Conservation (phyloP, 306 rosid genomes). For the Echinosophora koreensis region DNA sequence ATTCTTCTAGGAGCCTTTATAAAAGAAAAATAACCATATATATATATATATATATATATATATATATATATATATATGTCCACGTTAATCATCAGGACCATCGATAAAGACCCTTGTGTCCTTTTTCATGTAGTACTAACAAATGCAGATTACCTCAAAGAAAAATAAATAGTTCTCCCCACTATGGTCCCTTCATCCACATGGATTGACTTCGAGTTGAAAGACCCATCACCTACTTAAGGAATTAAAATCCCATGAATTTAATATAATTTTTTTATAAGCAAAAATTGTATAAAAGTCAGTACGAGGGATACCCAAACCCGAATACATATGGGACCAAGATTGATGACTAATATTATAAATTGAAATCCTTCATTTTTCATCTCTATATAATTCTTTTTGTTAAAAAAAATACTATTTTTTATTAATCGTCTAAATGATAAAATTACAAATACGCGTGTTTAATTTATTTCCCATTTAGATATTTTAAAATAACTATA, state of each 20-base stretch:
- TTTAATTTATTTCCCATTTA: no score
- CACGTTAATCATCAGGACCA: constrained; percentile 33
- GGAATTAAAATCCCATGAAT: background rate
- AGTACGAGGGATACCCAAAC: no score
- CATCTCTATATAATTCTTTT: background rate
- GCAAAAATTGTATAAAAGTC: no score
- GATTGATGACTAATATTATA: no score
- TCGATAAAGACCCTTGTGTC: constrained; percentile 34
- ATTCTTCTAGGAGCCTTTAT: constrained; percentile 45
- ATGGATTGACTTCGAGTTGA: constrained; percentile 32
- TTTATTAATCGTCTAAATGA: no score
- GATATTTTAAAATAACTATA: no score
- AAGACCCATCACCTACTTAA: constrained; percentile 11
- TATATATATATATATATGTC: background rate
- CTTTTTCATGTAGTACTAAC: constrained; percentile 24
- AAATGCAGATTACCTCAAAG: constrained; percentile 8
- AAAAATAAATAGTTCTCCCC: background rate
- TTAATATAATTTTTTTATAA: no score
- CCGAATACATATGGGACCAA: no score
- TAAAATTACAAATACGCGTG: no score
- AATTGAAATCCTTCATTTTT: no score
- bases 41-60: background rate
- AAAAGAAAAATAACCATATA: background rate
- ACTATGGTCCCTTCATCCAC: constrained; percentile 45
- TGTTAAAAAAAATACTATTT: no score